These are phyloP conservation scores for Annulohypoxylon stygium DNA, from an alignment of 495 filamentous ascomycete species.

Conservation along the genomic window DNA sequence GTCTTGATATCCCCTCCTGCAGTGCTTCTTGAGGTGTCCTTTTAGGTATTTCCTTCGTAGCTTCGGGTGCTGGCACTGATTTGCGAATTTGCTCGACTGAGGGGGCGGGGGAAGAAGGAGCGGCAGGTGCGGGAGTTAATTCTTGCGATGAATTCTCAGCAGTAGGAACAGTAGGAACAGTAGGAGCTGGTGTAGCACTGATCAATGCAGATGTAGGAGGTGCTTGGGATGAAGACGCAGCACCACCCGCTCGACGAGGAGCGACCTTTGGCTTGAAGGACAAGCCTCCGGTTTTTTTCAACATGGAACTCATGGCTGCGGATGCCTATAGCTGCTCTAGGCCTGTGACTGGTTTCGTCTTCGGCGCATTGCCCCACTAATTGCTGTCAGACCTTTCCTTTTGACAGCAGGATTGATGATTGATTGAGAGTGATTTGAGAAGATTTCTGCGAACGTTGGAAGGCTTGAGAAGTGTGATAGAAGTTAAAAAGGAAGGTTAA, in stretches of 20 bases:
- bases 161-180: conserved; percentile 22
- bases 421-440: neutral
- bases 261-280: conserved; percentile 60
- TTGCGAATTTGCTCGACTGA: conserved; percentile 26
- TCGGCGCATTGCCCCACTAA: conserved; percentile 29
- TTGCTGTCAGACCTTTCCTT: neutral
- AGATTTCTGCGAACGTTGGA: neutral
- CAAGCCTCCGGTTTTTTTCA: conserved; percentile 60
- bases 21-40: conserved; percentile 14
- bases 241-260: conserved; percentile 42
- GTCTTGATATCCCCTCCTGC: conserved; percentile 4
- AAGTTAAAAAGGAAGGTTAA: neutral
- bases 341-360: conserved; percentile 21
- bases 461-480: conserved; percentile 7
- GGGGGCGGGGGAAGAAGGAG: conserved; percentile 24
- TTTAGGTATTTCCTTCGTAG: conserved; percentile 25
- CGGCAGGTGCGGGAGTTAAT: conserved; percentile 35
- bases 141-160: conserved; percentile 38
- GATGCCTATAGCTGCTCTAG: conserved; percentile 25
- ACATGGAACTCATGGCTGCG: conserved; percentile 57
- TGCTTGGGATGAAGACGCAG: conserved; percentile 39
- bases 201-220: conserved; percentile 26
- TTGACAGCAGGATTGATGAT: conserved; percentile 5
- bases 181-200: conserved; percentile 30
- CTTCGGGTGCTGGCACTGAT: neutral